These are phyloP conservation scores for Erythrobasidium hasegawianum DNA, from an alignment of 1,284 basidiomycete genomes.

Conservation along the genomic window DNA sequence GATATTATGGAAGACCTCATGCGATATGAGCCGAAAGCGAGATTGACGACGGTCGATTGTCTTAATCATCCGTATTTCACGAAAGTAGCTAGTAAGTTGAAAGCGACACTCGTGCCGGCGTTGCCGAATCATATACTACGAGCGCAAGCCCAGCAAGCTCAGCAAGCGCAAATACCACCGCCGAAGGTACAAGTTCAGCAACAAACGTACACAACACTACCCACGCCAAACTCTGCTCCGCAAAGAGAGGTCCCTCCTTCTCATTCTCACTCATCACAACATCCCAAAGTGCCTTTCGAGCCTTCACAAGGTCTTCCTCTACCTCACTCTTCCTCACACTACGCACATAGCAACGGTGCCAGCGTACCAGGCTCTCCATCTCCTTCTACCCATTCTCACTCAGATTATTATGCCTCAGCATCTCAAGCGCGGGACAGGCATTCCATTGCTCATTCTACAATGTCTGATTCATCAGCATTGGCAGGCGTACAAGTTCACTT, in stretches of 20 bases:
- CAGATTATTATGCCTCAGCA: not conserved
- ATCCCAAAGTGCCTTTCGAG: conserved; percentile 30
- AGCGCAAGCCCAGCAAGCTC: conserved; percentile 5
- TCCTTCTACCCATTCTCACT: not conserved
- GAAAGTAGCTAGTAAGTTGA: conserved; percentile 57
- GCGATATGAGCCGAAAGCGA: conserved; percentile 81
- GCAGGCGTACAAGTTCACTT: conserved; percentile 25
- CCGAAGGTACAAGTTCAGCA: conserved; percentile 15
- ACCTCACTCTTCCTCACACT: conserved; percentile 3
- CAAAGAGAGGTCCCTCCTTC: conserved; percentile 43
- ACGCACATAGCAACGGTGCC: conserved; percentile 9
- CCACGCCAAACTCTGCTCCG: conserved; percentile 35
- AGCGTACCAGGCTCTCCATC: conserved; percentile 2
- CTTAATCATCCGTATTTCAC: conserved; percentile 82
- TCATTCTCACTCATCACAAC: conserved; percentile 37
- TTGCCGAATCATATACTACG: conserved; percentile 20
- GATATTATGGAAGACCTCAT: conserved; percentile 90
- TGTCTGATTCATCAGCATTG: conserved; percentile 7
- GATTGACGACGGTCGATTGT: conserved; percentile 81
- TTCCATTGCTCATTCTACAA: conserved; percentile 3
- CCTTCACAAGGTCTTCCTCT: conserved; percentile 45
- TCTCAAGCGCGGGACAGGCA: conserved; percentile 21
- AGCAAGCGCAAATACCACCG: conserved; percentile 1
- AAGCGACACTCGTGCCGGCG: conserved; percentile 45
- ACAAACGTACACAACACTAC: conserved; percentile 34